Percentiles rank a stretch among this genome's conserved stretches.
phyloP scores from a whole-genome alignment of 2,329 filamentous ascomycete genomes.

The Trichophaea hybrida region DNA sequence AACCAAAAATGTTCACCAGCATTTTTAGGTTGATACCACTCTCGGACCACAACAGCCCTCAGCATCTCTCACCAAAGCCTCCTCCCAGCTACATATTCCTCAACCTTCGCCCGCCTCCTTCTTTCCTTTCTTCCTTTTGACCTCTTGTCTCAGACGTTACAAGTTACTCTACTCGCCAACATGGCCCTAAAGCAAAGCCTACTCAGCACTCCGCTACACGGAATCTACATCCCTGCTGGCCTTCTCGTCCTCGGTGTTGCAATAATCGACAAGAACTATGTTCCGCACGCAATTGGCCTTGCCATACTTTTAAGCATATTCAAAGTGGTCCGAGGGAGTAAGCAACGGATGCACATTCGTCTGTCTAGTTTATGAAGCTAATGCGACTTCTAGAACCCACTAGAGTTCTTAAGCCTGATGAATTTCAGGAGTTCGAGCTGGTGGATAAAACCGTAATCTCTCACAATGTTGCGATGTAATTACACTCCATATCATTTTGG shows the following conservation, averaged over 20 bases:
- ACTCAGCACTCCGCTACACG: slow-evolving; percentile 35
- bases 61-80: background rate
- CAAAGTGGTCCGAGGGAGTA: slow-evolving; percentile 60
- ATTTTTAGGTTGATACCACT: background rate
- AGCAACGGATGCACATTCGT: slow-evolving; percentile 31
- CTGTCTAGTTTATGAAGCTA: background rate
- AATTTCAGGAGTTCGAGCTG: slow-evolving; percentile 84
- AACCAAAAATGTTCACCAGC: background rate
- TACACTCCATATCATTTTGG: slow-evolving; percentile 30
- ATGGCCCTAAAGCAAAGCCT: slow-evolving; percentile 8
- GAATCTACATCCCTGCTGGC: slow-evolving; percentile 69
- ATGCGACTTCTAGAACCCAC: slow-evolving; percentile 44
- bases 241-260: slow-evolving; percentile 61
- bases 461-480: slow-evolving; percentile 93
- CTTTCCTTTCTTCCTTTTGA: background rate
- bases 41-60: background rate
- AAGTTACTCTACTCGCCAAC: background rate
- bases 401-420: slow-evolving; percentile 72
- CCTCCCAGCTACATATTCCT: slow-evolving; percentile 1
- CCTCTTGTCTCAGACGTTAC: background rate
- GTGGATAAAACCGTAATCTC: slow-evolving; percentile 91
- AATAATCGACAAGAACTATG: slow-evolving; percentile 66
- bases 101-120: background rate
- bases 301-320: slow-evolving; percentile 52
- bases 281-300: slow-evolving; percentile 53